Percentiles rank a stretch among this genome's conserved stretches.
These are phyloP conservation scores for Cyclostephanos invisitatus DNA, from an alignment of 108 stramenopile species.

Conservation along the genomic window DNA sequence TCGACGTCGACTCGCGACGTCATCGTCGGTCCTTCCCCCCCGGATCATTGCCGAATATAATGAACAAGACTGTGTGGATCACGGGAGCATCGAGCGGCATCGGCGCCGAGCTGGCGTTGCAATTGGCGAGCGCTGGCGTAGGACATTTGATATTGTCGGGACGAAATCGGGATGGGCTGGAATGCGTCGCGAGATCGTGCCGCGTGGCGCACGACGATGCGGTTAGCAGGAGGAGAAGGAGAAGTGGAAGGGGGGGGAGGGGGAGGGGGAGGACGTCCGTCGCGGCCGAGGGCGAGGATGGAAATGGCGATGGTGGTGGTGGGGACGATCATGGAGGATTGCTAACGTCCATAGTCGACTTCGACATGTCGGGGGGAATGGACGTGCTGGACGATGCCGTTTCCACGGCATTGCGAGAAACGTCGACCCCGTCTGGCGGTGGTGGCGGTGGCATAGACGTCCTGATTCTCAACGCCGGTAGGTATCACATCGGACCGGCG, in stretches of 20 bases:
- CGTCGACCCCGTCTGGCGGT: no score
- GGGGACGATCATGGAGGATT: not conserved
- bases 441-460: conserved; percentile 36
- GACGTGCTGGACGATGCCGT: conserved; percentile 16
- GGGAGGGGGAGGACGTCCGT: not conserved
- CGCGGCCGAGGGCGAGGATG: not conserved
- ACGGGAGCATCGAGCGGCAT: conserved; percentile 75
- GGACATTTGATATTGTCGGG: conserved; percentile 57
- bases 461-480: conserved; percentile 32
- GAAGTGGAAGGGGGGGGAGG: no score
- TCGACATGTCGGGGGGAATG: conserved; percentile 12
- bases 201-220: not conserved
- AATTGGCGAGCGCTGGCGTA: conserved; percentile 37
- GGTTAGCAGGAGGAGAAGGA: no score
- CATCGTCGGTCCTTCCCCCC: not conserved
- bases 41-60: not conserved
- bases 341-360: conserved; percentile 19
- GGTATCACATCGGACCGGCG: conserved; percentile 18
- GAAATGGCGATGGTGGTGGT: not conserved
- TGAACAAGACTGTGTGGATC: conserved; percentile 65
- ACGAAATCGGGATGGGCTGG: conserved; percentile 38
- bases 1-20: conserved; percentile 21
- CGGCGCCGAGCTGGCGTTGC: conserved; percentile 59
- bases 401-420: not conserved
- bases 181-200: conserved; percentile 50